Evolutionary conservation across 1,139 yeast species (phyloP), one percentile per base, ranked within the genome.

Genomic region (Nematodospora anomalae): DNA sequence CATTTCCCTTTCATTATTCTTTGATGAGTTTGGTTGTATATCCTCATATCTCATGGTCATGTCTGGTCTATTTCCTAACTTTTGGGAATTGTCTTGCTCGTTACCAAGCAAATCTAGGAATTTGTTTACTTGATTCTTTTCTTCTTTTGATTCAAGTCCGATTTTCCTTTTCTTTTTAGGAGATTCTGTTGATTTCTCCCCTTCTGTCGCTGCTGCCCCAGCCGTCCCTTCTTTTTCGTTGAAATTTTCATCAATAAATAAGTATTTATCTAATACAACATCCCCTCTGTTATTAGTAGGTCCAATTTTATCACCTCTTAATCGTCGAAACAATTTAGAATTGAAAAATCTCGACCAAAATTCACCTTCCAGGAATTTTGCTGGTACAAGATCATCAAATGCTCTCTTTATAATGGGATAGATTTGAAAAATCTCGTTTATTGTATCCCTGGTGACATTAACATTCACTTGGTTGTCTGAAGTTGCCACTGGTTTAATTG

Each of bases 321-420:
- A 67, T 51, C 92, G 77, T 50, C 97, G 73, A 55, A 90, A 92
- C 42, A 92, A 64, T 51, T 89, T 83, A 1, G 97, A 88, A 51
- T 87, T 82, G 67, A 92, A 92, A 54, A 92, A 94, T 44, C 97
- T 70, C n/a, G 95, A 85, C 98, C 99, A 92, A 51, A 92, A 92
- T 53, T 86, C 95, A 26, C 94, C 92, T 57, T 90, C 97, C 35
- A 77, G 74, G 43, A 92, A 73, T 45, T 83, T 82, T 2, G 49
- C 52, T 0, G 98, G 98, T 2, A 94, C 98, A 43, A 82, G 79
- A 43, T 92, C 98, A 44, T 79, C 80, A 54, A 84, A 92, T 1
- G 97, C 97, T 45, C 78, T 81, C 42, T 86, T 79, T n/a, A 92
- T 94, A 25, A 90, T 78, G 0, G 98, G 98, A 53, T 92, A 92